Base-by-base conservation (phyloP, 2,329 filamentous ascomycete genomes). In the Aspergillus transmontanensis region DNA sequence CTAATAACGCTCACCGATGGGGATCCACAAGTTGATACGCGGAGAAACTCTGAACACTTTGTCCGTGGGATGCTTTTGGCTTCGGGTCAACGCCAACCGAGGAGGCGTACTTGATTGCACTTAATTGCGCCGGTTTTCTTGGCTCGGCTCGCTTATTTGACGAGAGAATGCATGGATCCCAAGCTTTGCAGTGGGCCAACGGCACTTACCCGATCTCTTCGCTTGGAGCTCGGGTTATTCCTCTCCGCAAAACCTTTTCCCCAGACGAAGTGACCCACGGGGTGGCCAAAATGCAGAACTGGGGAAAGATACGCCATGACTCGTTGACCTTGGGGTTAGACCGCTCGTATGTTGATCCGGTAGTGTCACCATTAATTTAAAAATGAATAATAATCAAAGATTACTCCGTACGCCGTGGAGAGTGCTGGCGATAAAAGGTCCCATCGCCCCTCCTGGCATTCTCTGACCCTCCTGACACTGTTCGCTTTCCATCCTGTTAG, bases 11-110 rank as follows among this genome's bases (percentile, higher is more conserved):
- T 46, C 28, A 14, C 46, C 55, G 48, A 45, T 21, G 39, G 39
- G 56, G 60, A 58, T 56, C 48, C 54, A 39, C 32, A 55, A 41
- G 58, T 23, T 60, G 59, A 64, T 62, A 61, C 60, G 63, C 56
- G 64, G 59, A 64, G 51, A 51, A 64, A 61, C 57, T 64, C 41
- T 3, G 28, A 32, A 11, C 4, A 14, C 36, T 48, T 61, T 36
- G 59, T 61, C 64, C 64, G 64, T 50, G 48, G 62, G 64, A 60
- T 56, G 19, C 28, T 36, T 14, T 36, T 30, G 21, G 10, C 34
- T 50, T 63, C 61, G 61, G 61, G 61, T 56, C 19, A 66, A 57
- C 34, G 32, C 12, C 23, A 9, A 9, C 63, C 60, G 63, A 58
- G 21, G 28, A 60, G 4, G 28, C 30, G 34, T 21, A 28, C 48